Conservation (phyloP, 345 rosid species). For the Nasturtium officinale region DNA sequence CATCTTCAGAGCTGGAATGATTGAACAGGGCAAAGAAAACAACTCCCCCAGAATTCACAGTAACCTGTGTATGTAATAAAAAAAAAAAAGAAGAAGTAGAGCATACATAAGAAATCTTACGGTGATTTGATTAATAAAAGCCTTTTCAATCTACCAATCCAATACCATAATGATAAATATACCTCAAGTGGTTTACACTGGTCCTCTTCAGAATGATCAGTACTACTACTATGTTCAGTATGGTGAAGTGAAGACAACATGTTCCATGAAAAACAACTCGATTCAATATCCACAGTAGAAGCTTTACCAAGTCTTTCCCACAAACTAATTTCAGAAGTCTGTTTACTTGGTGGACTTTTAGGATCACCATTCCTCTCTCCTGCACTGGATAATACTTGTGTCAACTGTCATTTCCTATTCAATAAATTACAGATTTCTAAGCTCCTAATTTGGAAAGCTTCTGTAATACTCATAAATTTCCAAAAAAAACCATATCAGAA, state of each 20-base stretch:
- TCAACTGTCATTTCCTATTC: neutral
- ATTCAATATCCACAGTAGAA: constrained; percentile 65
- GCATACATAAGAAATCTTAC: neutral
- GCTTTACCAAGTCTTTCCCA: constrained; percentile 97
- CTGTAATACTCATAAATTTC: neutral
- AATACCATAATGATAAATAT: constrained; percentile 20
- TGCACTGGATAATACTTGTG: constrained; percentile 51
- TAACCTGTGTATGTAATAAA: constrained; percentile 60
- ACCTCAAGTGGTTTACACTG: constrained; percentile 90
- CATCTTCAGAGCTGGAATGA: constrained; percentile 52
- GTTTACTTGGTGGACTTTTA: constrained; percentile 53
- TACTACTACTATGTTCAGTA: constrained; percentile 86
- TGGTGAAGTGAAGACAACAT: constrained; percentile 96
- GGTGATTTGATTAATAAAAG: too few species aligned
- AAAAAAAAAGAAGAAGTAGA: neutral
- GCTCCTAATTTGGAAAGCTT: constrained; percentile 10
- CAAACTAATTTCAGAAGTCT: constrained; percentile 63
- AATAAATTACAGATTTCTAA: neutral
- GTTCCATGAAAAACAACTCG: constrained; percentile 77
- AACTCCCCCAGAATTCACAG: constrained; percentile 98
- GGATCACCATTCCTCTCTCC: constrained; percentile 58
- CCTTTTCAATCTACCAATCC: constrained; percentile 21
- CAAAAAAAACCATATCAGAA: constrained; percentile 8
- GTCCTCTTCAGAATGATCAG: constrained; percentile 88
- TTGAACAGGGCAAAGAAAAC: constrained; percentile 95